These are phyloP conservation scores for Oryza punctata DNA, from an alignment of 176 grass and related monocot genomes.

Conservation along the genomic window DNA sequence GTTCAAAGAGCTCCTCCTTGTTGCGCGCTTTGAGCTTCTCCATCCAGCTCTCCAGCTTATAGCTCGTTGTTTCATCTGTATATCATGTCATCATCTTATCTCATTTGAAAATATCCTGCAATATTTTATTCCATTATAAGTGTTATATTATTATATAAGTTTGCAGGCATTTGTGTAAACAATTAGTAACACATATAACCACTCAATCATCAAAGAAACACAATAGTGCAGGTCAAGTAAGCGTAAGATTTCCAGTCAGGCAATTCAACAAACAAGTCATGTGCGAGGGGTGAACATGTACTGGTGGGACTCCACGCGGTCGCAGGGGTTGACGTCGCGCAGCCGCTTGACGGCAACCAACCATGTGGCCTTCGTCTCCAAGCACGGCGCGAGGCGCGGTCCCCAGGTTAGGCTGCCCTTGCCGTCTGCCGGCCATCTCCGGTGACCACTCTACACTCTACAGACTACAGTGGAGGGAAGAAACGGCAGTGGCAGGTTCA, in stretches of 20 bases:
- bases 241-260: not conserved
- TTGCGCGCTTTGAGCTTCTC: slow-evolving; percentile 53
- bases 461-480: not conserved
- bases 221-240: not conserved
- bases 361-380: too few relatives aligned
- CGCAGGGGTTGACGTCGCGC: not conserved
- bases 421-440: not conserved
- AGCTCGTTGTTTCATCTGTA: slow-evolving; percentile 79
- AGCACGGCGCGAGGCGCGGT: not conserved
- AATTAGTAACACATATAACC: not conserved
- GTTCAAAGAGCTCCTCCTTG: slow-evolving; percentile 68
- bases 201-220: not conserved
- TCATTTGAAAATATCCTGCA: not conserved
- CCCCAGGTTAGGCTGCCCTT: too few relatives aligned
- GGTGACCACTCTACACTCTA: too few relatives aligned
- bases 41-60: slow-evolving; percentile 78
- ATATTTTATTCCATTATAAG: too few relatives aligned
- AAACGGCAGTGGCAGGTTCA: too few relatives aligned
- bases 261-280: slow-evolving; percentile 35
- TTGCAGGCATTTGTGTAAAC: too few relatives aligned
- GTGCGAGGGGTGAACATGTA: not conserved
- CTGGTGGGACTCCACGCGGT: too few relatives aligned
- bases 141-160: too few relatives aligned
- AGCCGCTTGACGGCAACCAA: too few relatives aligned
- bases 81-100: not conserved